These are phyloP conservation scores for Sugiyamaella marilandica DNA, from an alignment of 805 yeast species.

Conservation along the genomic window DNA sequence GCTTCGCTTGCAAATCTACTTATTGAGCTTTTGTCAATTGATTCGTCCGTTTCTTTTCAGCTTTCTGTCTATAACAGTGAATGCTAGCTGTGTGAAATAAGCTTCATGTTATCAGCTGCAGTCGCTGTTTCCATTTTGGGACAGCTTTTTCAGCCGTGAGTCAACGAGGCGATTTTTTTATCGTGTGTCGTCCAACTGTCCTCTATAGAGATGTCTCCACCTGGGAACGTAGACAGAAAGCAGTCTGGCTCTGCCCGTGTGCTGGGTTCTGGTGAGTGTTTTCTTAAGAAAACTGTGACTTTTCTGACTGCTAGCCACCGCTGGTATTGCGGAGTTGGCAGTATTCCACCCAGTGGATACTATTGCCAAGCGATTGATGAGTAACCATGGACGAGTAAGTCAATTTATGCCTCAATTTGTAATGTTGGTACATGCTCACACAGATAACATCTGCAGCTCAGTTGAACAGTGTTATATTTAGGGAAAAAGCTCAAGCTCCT, in stretches of 20 bases:
- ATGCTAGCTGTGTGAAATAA: too few species aligned
- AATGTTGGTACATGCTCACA: background rate
- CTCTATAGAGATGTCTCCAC: constrained; percentile 21
- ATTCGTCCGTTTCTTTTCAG: too few species aligned
- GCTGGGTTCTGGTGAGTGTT: constrained; percentile 62
- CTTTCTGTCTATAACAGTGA: too few species aligned
- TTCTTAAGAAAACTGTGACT: too few species aligned
- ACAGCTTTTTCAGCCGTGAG: background rate
- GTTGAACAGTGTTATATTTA: constrained; percentile 82
- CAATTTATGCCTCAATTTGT: background rate
- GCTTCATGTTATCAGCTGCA: too few species aligned
- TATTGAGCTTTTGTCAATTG: too few species aligned
- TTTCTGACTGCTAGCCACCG: constrained; percentile 54
- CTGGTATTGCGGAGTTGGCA: constrained; percentile 94
- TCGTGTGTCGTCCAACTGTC: background rate
- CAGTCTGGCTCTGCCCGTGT: constrained; percentile 88
- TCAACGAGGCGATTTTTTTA: background rate
- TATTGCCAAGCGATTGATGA: constrained; percentile 88
- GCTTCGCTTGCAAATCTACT: too few species aligned
- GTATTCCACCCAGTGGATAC: constrained; percentile 99
- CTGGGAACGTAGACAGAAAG: constrained; percentile 50
- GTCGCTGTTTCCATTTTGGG: background rate
- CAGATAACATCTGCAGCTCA: constrained; percentile 53
- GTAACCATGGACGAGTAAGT: constrained; percentile 66
- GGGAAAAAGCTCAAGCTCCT: constrained; percentile 69